A percentile compares a stretch with the other conserved stretches of the same genome.
Conservation (phyloP, 169 alveolate species). For the Eimeria zaria region DNA sequence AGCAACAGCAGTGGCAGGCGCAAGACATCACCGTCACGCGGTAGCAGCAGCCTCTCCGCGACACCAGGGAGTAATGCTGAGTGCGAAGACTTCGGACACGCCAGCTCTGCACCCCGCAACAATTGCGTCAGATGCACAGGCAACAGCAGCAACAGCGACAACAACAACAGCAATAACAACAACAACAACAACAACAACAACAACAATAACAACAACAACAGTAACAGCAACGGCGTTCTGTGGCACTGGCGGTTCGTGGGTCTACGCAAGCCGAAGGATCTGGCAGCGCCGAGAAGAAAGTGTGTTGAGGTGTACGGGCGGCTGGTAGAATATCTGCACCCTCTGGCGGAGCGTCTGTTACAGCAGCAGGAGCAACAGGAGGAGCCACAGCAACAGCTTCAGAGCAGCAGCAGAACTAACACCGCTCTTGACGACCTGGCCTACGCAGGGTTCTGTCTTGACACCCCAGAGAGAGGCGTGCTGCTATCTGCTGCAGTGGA, state of each 20-base stretch:
- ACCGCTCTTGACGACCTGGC: constrained; percentile 12
- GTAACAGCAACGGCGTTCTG: neutral
- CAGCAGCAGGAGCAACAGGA: neutral
- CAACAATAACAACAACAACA: neutral
- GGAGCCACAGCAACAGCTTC: constrained; percentile 40
- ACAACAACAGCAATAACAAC: neutral
- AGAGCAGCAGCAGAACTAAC: constrained; percentile 2
- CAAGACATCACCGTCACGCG: too few relatives aligned
- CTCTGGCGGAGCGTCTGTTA: constrained; percentile 13
- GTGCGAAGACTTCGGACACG: neutral
- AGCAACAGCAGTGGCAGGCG: neutral
- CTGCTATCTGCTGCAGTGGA: neutral
- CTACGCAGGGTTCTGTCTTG: neutral
- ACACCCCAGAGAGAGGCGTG: neutral
- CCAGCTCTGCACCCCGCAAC: neutral
- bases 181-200: neutral
- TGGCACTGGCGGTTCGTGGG: constrained; percentile 78
- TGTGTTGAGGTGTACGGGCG: constrained; percentile 78
- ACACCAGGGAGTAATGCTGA: neutral
- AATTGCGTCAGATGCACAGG: constrained; percentile 3
- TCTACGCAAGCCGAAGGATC: constrained; percentile 32
- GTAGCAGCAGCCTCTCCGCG: constrained; percentile 13
- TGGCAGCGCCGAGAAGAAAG: constrained; percentile 13
- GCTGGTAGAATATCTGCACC: constrained; percentile 74
- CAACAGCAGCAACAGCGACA: constrained; percentile 3